phyloP scores from a whole-genome alignment of 345 rosid genomes.

The Gossypium rotundifolium region DNA sequence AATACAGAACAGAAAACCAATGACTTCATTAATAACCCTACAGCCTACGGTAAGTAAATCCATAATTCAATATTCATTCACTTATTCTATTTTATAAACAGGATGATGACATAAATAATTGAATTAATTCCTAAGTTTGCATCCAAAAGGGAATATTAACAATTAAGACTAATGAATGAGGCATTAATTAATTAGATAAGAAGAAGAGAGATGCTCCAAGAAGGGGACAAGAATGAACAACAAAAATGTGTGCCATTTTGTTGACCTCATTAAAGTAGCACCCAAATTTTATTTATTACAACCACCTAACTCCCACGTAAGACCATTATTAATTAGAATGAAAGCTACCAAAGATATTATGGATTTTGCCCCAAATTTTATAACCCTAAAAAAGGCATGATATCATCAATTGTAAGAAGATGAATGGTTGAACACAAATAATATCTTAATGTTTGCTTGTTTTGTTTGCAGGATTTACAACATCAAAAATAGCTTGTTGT shows the following conservation, averaged over 20 bases:
- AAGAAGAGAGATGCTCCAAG: not conserved
- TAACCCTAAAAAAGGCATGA: not conserved
- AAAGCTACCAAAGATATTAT: not conserved
- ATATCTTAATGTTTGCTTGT: not conserved
- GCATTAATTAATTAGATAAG: not conserved
- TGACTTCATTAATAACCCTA: conserved; percentile 54
- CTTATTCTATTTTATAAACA: not conserved
- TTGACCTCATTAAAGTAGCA: not conserved
- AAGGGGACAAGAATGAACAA: not conserved
- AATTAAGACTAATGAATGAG: not conserved
- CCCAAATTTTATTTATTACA: not conserved
- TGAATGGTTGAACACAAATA: no score
- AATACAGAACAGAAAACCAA: conserved; percentile 38
- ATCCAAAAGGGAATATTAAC: not conserved
- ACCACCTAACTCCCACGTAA: not conserved
- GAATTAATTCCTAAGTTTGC: not conserved
- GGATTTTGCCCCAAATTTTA: not conserved
- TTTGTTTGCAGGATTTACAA: conserved; percentile 49
- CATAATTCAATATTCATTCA: not conserved
- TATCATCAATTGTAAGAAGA: no score
- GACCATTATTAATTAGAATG: not conserved
- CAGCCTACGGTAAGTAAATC: conserved; percentile 40
- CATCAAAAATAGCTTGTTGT: conserved; percentile 79
- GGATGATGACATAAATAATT: not conserved
- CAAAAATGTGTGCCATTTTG: not conserved